Conservation (phyloP, 139 green algal species). For the Trebouxia sp. region DNA sequence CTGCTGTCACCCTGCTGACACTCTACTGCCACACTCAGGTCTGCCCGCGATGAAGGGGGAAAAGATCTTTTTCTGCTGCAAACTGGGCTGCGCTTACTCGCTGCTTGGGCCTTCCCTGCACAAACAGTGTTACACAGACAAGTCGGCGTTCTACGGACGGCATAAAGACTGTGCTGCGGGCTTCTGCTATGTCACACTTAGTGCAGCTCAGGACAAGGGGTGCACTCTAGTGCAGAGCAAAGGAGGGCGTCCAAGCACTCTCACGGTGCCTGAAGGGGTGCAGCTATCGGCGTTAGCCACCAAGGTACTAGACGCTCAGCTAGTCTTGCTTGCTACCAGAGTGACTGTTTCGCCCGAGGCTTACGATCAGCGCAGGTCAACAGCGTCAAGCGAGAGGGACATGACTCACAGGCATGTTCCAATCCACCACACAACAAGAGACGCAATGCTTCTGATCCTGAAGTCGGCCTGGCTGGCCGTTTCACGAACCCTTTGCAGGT, state of each 20-base stretch:
- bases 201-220: conserved; percentile 10
- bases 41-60: conserved; percentile 12
- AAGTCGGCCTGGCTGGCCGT: neutral
- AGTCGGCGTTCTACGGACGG: conserved; percentile 7
- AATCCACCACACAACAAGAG: conserved; percentile 4
- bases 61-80: neutral
- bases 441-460: conserved; percentile 6
- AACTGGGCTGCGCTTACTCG: conserved; percentile 9
- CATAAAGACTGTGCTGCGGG: conserved; percentile 4
- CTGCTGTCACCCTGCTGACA: conserved; percentile 16
- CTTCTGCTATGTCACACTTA: conserved; percentile 10
- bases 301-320: conserved; percentile 2
- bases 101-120: neutral
- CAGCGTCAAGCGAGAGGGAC: neutral
- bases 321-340: conserved; percentile 9
- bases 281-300: neutral
- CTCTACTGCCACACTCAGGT: conserved; percentile 4
- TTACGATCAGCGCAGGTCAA: neutral
- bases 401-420: conserved; percentile 6
- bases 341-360: neutral
- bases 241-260: neutral
- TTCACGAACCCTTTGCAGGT: conserved; percentile 11
- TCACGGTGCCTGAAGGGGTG: conserved; percentile 13
- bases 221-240: conserved; percentile 15
- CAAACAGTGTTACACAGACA: conserved; percentile 3